Conservation (phyloP, 23 red algal genomes). For the Gracilaria vermiculophylla region DNA sequence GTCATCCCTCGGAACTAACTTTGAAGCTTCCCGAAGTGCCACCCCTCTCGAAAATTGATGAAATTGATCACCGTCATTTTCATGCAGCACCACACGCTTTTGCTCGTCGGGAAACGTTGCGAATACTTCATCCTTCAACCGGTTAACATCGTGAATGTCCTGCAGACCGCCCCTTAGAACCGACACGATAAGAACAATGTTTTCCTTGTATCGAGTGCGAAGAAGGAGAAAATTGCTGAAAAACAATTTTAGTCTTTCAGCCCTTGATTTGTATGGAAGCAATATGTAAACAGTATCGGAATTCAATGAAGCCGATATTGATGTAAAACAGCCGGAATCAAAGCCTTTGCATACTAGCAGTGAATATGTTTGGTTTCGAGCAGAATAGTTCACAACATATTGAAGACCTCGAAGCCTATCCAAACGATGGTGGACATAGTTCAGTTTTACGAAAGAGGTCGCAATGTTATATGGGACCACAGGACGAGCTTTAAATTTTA, state of each 20-base stretch:
- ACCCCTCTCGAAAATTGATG: constrained; percentile 48
- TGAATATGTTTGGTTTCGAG: constrained; percentile 4
- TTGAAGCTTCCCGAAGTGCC: constrained; percentile 58
- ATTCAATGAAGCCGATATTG: not conserved
- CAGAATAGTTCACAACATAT: constrained; percentile 31
- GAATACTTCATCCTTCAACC: constrained; percentile 35
- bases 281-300: constrained; percentile 24
- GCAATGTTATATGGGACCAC: not conserved
- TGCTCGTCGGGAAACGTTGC: not conserved
- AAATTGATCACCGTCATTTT: constrained; percentile 38
- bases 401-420: constrained; percentile 70
- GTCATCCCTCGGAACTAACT: constrained; percentile 2
- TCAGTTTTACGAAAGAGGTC: constrained; percentile 16
- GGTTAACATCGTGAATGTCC: not conserved
- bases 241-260: constrained; percentile 15
- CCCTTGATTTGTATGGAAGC: constrained; percentile 28
- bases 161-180: not conserved
- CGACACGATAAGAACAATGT: constrained; percentile 36
- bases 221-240: constrained; percentile 16
- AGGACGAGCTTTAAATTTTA: not conserved
- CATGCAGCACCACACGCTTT: constrained; percentile 19
- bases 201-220: constrained; percentile 9
- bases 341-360: not conserved
- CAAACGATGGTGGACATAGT: constrained; percentile 56
- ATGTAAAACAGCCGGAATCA: not conserved